phyloP scores from a whole-genome alignment of 2,329 filamentous ascomycete genomes.

The Colletotrichum phormii region DNA sequence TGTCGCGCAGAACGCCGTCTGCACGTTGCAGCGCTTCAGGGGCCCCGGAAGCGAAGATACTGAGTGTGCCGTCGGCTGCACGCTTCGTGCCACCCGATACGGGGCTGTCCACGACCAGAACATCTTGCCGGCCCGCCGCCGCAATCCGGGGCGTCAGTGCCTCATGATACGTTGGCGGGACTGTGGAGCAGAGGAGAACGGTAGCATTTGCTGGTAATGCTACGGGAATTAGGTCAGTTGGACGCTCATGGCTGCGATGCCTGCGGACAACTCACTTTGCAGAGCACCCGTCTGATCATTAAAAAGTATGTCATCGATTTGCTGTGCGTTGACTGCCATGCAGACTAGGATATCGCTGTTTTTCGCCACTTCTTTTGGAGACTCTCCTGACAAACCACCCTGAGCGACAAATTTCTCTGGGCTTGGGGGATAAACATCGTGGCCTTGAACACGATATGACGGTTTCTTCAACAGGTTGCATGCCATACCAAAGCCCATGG shows the following conservation, averaged over 20 bases:
- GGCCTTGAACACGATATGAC: slow-evolving; percentile 45
- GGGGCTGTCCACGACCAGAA: slow-evolving; percentile 74
- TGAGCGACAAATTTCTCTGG: slow-evolving; percentile 44
- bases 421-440: slow-evolving; percentile 45
- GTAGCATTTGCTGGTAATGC: slow-evolving; percentile 33
- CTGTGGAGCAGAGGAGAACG: slow-evolving; percentile 49
- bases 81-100: slow-evolving; percentile 78
- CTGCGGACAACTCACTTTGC: slow-evolving; percentile 17
- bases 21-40: slow-evolving; percentile 62
- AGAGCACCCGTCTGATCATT: slow-evolving; percentile 42
- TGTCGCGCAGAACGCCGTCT: slow-evolving; percentile 64
- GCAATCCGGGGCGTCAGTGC: slow-evolving; percentile 25
- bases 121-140: slow-evolving; percentile 27
- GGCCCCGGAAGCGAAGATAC: slow-evolving; percentile 70
- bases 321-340: slow-evolving; percentile 50
- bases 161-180: slow-evolving; percentile 45
- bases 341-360: slow-evolving; percentile 47
- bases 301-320: slow-evolving; percentile 48
- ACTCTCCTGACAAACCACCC: slow-evolving; percentile 38
- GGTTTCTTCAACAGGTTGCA: slow-evolving; percentile 45
- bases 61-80: slow-evolving; percentile 77
- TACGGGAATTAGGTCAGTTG: slow-evolving; percentile 4
- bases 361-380: slow-evolving; percentile 43
- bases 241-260: not conserved
- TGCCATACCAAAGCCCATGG: slow-evolving; percentile 54